A percentile compares a stretch with the other conserved stretches of the same genome.
phyloP scores from a whole-genome alignment of 495 filamentous ascomycete species.

The Hypoxylon trugodes region DNA sequence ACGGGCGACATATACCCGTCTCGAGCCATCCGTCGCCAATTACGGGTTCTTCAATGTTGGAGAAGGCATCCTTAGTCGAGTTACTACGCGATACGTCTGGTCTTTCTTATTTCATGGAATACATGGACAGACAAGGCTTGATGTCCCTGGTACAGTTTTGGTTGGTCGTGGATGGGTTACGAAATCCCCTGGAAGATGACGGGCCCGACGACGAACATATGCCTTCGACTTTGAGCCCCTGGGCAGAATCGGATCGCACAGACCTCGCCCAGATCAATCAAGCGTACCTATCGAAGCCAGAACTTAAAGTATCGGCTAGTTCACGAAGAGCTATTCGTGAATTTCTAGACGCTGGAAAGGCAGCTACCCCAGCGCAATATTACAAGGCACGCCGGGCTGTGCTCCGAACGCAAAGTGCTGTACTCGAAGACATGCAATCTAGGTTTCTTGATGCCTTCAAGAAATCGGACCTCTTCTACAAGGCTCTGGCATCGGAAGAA shows the following conservation, averaged over 20 bases:
- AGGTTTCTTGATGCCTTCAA: slow-evolving; percentile 86
- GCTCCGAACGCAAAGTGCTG: slow-evolving; percentile 79
- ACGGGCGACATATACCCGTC: slow-evolving; percentile 52
- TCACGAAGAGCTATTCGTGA: slow-evolving; percentile 73
- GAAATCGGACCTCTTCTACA: slow-evolving; percentile 91
- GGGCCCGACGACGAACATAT: slow-evolving; percentile 70
- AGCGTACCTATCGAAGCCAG: slow-evolving; percentile 81
- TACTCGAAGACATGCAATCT: slow-evolving; percentile 82
- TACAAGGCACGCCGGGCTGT: slow-evolving; percentile 83
- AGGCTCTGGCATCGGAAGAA: slow-evolving; percentile 91
- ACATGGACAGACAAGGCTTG: slow-evolving; percentile 90
- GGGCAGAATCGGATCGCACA: slow-evolving; percentile 84
- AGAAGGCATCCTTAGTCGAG: slow-evolving; percentile 78
- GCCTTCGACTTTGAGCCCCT: slow-evolving; percentile 68
- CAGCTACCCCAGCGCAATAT: slow-evolving; percentile 82
- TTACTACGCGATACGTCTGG: slow-evolving; percentile 87
- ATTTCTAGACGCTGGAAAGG: slow-evolving; percentile 79
- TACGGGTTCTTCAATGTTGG: slow-evolving; percentile 63
- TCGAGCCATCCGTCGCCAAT: slow-evolving; percentile 40
- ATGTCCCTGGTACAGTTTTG: slow-evolving; percentile 97
- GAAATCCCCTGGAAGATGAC: slow-evolving; percentile 95
- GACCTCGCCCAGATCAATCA: slow-evolving; percentile 92
- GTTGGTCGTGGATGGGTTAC: slow-evolving; percentile 96
- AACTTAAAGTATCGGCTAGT: slow-evolving; percentile 76
- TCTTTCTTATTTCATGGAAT: slow-evolving; percentile 99